phyloP scores from a whole-genome alignment of 306 rosid species.

The Trifolium repens region DNA sequence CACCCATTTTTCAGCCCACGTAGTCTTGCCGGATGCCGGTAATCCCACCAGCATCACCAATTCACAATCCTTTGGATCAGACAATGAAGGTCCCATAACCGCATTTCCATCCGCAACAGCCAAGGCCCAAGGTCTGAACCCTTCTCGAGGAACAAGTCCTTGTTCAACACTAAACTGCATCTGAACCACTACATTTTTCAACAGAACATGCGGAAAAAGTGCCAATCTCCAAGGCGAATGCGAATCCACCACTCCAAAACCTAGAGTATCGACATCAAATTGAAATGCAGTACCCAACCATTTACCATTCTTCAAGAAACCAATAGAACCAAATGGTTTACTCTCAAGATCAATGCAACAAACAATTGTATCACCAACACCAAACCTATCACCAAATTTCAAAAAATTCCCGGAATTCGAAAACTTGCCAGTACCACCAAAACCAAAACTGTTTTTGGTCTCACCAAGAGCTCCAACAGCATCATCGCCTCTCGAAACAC shows the following conservation, averaged over 20 bases:
- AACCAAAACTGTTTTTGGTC: conserved; percentile 57
- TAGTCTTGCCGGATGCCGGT: conserved; percentile 70
- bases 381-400: conserved; percentile 60
- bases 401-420: conserved; percentile 47
- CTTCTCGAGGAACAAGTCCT: conserved; percentile 56
- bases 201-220: conserved; percentile 62
- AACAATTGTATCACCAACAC: conserved; percentile 58
- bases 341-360: conserved; percentile 61
- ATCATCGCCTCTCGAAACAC: conserved; percentile 60
- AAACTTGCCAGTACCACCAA: conserved; percentile 57
- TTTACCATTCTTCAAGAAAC: conserved; percentile 66
- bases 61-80: conserved; percentile 54
- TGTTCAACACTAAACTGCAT: conserved; percentile 67
- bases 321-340: conserved; percentile 55
- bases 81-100: conserved; percentile 50
- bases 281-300: conserved; percentile 52
- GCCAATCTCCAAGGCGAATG: conserved; percentile 46
- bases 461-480: conserved; percentile 62
- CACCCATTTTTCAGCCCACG: conserved; percentile 68
- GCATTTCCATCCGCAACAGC: conserved; percentile 53
- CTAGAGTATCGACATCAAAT: conserved; percentile 51
- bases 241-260: conserved; percentile 48
- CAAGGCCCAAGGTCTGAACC: conserved; percentile 57
- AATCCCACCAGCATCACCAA: conserved; percentile 67
- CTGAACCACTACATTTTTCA: conserved; percentile 60